phyloP scores from a whole-genome alignment of 2,329 filamentous ascomycete species.

The Ophiostoma quercus region DNA sequence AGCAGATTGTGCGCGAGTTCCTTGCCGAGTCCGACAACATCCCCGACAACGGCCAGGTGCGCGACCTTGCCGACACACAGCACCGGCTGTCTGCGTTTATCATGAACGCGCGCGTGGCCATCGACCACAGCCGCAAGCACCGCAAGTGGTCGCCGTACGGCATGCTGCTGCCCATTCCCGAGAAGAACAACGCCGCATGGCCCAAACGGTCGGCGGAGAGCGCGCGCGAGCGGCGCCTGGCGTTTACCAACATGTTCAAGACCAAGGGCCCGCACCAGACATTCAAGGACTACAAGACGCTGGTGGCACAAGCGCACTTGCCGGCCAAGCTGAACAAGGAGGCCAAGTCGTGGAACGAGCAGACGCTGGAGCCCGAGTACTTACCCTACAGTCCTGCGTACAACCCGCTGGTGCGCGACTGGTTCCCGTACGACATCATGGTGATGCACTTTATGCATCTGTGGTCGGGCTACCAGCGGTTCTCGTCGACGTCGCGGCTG shows the following conservation, averaged over 20 bases:
- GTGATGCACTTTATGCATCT: constrained; percentile 65
- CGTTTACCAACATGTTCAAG: neutral
- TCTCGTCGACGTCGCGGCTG: constrained; percentile 48
- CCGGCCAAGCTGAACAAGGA: neutral
- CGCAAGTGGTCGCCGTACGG: constrained; percentile 49
- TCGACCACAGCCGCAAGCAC: constrained; percentile 47
- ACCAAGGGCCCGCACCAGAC: neutral
- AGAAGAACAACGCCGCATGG: neutral
- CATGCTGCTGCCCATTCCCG: constrained; percentile 39
- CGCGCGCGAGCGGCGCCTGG: neutral
- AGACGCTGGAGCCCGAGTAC: neutral
- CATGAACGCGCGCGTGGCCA: constrained; percentile 43
- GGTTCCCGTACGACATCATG: constrained; percentile 42
- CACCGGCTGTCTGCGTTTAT: constrained; percentile 43
- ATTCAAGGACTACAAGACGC: neutral
- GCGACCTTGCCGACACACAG: constrained; percentile 26
- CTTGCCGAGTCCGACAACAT: constrained; percentile 37
- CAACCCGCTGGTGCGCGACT: neutral
- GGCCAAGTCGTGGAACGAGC: neutral
- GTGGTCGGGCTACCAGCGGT: constrained; percentile 57
- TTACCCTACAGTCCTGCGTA: neutral
- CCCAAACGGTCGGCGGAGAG: neutral
- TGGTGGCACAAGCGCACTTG: neutral
- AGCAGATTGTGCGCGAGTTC: constrained; percentile 50
- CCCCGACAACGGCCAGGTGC: constrained; percentile 27